These are phyloP conservation scores for Termitomyces sp. DNA, from an alignment of 768 basidiomycete species.

Conservation along the genomic window DNA sequence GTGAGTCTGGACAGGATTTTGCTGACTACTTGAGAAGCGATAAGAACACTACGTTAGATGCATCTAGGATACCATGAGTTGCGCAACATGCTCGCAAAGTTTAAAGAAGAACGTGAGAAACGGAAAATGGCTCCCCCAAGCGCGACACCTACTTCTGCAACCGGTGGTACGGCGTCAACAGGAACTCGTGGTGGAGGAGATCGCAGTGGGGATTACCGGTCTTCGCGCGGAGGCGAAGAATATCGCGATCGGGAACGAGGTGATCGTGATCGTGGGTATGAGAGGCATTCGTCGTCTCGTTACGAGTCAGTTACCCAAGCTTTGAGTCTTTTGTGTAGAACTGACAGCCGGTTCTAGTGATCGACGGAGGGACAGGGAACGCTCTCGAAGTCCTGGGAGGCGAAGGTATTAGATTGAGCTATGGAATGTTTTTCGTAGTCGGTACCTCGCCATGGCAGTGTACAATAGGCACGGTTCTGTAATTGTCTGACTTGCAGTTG, in stretches of 20 bases:
- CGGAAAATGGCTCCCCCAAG: conserved; percentile 54
- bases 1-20: conserved; percentile 38
- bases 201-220: conserved; percentile 44
- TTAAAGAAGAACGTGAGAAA: conserved; percentile 87
- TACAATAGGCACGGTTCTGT: conserved; percentile 6
- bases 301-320: conserved; percentile 56
- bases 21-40: conserved; percentile 14
- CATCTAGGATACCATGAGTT: conserved; percentile 98
- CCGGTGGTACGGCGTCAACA: conserved; percentile 31
- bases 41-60: conserved; percentile 59
- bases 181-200: conserved; percentile 30
- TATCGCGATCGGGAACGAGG: conserved; percentile 62
- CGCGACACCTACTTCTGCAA: conserved; percentile 29
- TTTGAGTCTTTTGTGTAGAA: conserved; percentile 15
- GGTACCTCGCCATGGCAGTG: neutral
- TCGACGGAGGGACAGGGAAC: conserved; percentile 67
- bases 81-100: conserved; percentile 87
- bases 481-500: neutral
- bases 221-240: conserved; percentile 54
- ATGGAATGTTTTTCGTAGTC: neutral
- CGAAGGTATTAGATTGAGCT: conserved; percentile 46
- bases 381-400: conserved; percentile 66
- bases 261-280: conserved; percentile 61
- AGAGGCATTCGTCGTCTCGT: conserved; percentile 62
- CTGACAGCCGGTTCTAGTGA: conserved; percentile 40